Evolutionary conservation across 1,139 yeast species (phyloP).

Genomic region (Pichia sp.): DNA sequence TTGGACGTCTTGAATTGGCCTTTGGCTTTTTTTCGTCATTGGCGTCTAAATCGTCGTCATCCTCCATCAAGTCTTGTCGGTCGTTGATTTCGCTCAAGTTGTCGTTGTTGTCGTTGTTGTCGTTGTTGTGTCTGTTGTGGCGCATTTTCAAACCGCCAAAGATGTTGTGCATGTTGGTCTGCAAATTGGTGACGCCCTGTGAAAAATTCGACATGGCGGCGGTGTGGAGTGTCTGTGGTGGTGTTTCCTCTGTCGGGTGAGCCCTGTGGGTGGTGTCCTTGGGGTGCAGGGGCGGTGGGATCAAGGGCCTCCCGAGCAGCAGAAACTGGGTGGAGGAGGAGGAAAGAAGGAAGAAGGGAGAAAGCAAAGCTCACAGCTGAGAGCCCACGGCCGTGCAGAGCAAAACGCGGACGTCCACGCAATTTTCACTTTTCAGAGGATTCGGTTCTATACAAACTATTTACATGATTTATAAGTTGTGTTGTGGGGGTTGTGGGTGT

Average conservation of each 20-base stretch:
- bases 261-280: too few species aligned
- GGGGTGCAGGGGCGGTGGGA: too few species aligned
- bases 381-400: background rate
- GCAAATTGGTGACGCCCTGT: constrained; percentile 18
- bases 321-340: too few species aligned
- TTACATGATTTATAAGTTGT: background rate
- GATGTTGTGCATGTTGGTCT: constrained; percentile 18
- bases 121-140: constrained; percentile 1
- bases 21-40: constrained; percentile 36
- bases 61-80: constrained; percentile 21
- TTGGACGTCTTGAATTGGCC: constrained; percentile 51
- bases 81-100: constrained; percentile 13
- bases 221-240: too few species aligned
- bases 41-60: constrained; percentile 38
- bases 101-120: background rate
- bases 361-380: too few species aligned
- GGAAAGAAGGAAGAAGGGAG: too few species aligned
- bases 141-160: constrained; percentile 19
- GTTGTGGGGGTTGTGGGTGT: too few species aligned
- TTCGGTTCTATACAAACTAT: background rate
- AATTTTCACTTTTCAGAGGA: background rate
- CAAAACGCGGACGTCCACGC: too few species aligned
- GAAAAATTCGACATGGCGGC: constrained; percentile 13
- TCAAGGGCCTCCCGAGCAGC: too few species aligned
- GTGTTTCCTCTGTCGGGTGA: too few species aligned